Evolutionary conservation across 2,329 filamentous ascomycete genomes (phyloP), one percentile per base, ranked within the genome.

Genomic region (Trichophyton verrucosum): DNA sequence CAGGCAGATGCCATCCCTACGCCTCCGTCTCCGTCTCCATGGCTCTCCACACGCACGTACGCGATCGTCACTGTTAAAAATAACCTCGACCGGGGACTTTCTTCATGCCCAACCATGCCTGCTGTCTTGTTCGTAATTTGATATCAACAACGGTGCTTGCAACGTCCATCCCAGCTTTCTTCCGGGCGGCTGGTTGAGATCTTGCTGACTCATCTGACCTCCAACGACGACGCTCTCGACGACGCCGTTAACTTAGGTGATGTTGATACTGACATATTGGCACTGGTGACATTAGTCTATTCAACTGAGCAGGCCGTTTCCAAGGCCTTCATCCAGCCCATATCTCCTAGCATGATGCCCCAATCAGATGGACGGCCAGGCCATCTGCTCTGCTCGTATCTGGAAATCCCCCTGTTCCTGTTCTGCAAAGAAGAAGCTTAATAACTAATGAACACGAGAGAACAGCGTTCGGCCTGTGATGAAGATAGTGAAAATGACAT

Each of bases 351-450:
- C 49, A 6, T 7, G 24, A 9, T n/a, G 27, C 24, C 49, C 49
- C 49, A 55, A 55, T 55, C 49, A 36, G 49, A 33, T 15, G 24
- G 49, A 20, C 13, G 27, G 15, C 49, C 33, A 13, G 49, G 49
- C 49, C 49, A 33, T n/a, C 47, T 11, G 20, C 27, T 51, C 49
- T 36, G 47, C 47, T 55, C 49, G 49, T 55, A 55, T 55, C 49
- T 53, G 47, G 47, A 30, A 36, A 55, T 36, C 27, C 49, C 49
- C 49, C 49, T 55, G 49, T n/a, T 55, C 24, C n/a, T 55, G 24
- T 36, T 55, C 49, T 33, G 24, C 49, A 33, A 51, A 49, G 24
- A 55, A 55, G 49, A 55, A 55, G 49, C 49, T 55, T 55, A 55
- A 53, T 40, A 40, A 27, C 33, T 55, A 55, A 36, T 55, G 13